Percentiles rank a stretch among this genome's conserved stretches.
phyloP scores from a whole-genome alignment of 768 basidiomycete species.

The Russula lepida region DNA sequence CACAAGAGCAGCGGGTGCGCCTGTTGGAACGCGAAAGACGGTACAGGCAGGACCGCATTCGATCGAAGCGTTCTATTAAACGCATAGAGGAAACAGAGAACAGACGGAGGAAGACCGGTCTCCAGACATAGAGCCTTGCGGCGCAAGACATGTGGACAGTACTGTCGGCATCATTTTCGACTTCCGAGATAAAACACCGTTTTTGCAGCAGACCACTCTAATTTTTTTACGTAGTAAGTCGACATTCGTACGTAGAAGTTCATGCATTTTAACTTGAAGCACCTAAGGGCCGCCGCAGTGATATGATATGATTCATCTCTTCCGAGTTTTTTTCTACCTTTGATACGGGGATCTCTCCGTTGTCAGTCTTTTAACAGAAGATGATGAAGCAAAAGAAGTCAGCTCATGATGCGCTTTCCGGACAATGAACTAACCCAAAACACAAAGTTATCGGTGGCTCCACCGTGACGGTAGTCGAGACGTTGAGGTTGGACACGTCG shows the following conservation, averaged over 20 bases:
- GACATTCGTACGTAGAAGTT: background rate
- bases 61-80: background rate
- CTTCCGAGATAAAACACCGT: background rate
- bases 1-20: constrained; percentile 26
- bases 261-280: background rate
- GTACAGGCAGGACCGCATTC: constrained; percentile 21
- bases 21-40: constrained; percentile 27
- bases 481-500: background rate
- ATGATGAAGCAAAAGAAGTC: background rate
- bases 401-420: background rate
- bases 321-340: background rate
- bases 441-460: background rate
- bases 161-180: background rate
- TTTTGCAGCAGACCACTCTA: background rate
- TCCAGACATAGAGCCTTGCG: background rate
- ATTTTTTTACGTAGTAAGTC: background rate
- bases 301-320: background rate
- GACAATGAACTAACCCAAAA: background rate
- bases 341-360: background rate
- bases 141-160: background rate
- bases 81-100: background rate
- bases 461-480: background rate
- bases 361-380: background rate
- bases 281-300: background rate
- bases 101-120: background rate